Evolutionary conservation across 306 rosid species (phyloP).

Genomic region (Ormosia semicastrata): DNA sequence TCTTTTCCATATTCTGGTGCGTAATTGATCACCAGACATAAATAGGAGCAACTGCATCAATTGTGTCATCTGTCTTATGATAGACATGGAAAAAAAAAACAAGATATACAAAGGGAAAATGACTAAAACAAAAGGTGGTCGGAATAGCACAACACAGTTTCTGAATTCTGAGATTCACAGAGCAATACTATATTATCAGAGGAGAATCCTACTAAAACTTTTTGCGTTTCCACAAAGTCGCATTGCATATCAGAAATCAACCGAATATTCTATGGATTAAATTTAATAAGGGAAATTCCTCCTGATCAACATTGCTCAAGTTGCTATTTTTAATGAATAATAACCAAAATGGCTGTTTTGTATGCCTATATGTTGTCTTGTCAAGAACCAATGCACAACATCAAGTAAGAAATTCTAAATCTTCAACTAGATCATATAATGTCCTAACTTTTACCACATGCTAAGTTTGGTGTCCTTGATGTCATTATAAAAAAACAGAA

Average conservation of each 20-base stretch:
- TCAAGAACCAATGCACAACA: conserved; percentile 32
- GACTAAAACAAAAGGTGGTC: conserved; percentile 17
- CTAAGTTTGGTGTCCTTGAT: conserved; percentile 19
- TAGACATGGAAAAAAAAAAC: not conserved
- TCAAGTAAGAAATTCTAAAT: not conserved
- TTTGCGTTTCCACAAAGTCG: not conserved
- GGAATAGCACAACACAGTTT: conserved; percentile 22
- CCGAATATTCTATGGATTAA: conserved; percentile 14
- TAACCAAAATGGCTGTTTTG: not conserved
- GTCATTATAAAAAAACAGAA: not conserved
- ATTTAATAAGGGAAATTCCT: conserved; percentile 15
- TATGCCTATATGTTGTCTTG: conserved; percentile 14
- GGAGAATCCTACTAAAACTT: not conserved
- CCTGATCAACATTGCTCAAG: conserved; percentile 4
- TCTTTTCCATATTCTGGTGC: not conserved
- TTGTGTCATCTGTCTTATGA: not conserved
- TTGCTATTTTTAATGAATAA: conserved; percentile 9
- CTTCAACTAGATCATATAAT: conserved; percentile 18
- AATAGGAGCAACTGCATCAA: not conserved
- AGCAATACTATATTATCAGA: not conserved
- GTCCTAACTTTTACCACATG: not conserved
- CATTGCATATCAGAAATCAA: conserved; percentile 2
- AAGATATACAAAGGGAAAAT: not conserved
- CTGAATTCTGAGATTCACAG: conserved; percentile 17
- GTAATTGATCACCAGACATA: not conserved